Conservation (phyloP, 805 yeast genomes). For the Candida cerambycidarum region DNA sequence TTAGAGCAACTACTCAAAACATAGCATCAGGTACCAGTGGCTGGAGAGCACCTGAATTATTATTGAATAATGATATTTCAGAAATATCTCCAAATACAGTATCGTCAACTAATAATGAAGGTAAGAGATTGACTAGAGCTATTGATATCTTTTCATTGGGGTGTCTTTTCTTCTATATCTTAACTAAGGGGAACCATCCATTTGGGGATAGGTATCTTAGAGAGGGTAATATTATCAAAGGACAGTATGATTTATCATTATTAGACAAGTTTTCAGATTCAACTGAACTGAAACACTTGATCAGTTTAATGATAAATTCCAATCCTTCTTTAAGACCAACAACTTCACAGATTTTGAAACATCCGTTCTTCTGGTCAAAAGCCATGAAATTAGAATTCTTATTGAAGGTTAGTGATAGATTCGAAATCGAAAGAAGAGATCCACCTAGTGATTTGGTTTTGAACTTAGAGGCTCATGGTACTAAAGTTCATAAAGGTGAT, state of each 20-base stretch:
- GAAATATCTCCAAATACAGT: conserved; percentile 42
- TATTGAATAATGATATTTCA: conserved; percentile 41
- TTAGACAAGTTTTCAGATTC: conserved; percentile 44
- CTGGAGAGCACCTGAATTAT: conserved; percentile 95
- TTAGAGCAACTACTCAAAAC: conserved; percentile 86
- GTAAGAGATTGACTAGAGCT: conserved; percentile 74
- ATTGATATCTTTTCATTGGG: conserved; percentile 94
- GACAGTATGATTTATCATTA: conserved; percentile 51
- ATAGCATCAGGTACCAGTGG: conserved; percentile 95
- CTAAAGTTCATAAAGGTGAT: conserved; percentile 54
- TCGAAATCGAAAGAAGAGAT: conserved; percentile 80
- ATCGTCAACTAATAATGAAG: conserved; percentile 20
- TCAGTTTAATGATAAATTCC: conserved; percentile 65
- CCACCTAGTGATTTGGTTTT: conserved; percentile 66
- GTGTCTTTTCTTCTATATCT: conserved; percentile 85
- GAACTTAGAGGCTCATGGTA: conserved; percentile 53
- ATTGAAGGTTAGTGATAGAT: conserved; percentile 84
- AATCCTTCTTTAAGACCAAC: conserved; percentile 74
- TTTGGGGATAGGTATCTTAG: conserved; percentile 89
- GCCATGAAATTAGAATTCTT: conserved; percentile 79
- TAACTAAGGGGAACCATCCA: conserved; percentile 86
- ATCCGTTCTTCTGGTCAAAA: conserved; percentile 85
- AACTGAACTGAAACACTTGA: conserved; percentile 70
- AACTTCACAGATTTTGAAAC: conserved; percentile 65
- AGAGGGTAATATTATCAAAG: conserved; percentile 83